phyloP scores from a whole-genome alignment of 2,329 filamentous ascomycete species.

The Colletotrichum falcatum region DNA sequence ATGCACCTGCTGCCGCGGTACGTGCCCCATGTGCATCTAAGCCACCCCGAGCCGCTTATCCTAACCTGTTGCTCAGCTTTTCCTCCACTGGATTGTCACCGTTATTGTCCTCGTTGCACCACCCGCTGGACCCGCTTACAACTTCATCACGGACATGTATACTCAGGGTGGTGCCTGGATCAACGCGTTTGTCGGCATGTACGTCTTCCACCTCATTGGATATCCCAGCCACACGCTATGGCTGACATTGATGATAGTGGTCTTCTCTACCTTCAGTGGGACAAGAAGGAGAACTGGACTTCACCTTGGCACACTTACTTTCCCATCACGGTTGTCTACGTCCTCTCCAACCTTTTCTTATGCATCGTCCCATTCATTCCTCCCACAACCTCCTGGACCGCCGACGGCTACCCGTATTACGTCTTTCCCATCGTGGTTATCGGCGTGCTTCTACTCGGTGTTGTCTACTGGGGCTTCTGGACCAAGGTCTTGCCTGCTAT shows the following conservation, averaged over 20 bases:
- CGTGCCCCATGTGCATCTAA: slow-evolving; percentile 37
- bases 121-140: slow-evolving; percentile 75
- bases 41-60: not conserved
- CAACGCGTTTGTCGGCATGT: slow-evolving; percentile 59
- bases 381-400: slow-evolving; percentile 59
- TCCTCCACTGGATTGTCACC: slow-evolving; percentile 75
- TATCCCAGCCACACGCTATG: accelerated
- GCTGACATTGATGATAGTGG: slow-evolving; percentile 49
- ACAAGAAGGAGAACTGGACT: slow-evolving; percentile 63
- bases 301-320: slow-evolving; percentile 65
- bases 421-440: slow-evolving; percentile 67
- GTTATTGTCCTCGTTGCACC: slow-evolving; percentile 74
- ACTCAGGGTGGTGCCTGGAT: slow-evolving; percentile 62
- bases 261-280: slow-evolving; percentile 64
- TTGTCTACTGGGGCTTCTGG: slow-evolving; percentile 65
- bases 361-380: slow-evolving; percentile 67
- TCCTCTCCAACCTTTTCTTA: slow-evolving; percentile 65
- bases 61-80: slow-evolving; percentile 52
- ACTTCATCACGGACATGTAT: slow-evolving; percentile 71
- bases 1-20: slow-evolving; percentile 69
- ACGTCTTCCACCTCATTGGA: not conserved
- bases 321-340: slow-evolving; percentile 60
- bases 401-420: slow-evolving; percentile 66
- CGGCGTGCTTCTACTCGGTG: slow-evolving; percentile 62
- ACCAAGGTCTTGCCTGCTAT: slow-evolving; percentile 61